Evolutionary conservation across 2,329 filamentous ascomycete species (phyloP), one percentile per base, ranked within the genome.

Genomic region (Penicillium sp.): DNA sequence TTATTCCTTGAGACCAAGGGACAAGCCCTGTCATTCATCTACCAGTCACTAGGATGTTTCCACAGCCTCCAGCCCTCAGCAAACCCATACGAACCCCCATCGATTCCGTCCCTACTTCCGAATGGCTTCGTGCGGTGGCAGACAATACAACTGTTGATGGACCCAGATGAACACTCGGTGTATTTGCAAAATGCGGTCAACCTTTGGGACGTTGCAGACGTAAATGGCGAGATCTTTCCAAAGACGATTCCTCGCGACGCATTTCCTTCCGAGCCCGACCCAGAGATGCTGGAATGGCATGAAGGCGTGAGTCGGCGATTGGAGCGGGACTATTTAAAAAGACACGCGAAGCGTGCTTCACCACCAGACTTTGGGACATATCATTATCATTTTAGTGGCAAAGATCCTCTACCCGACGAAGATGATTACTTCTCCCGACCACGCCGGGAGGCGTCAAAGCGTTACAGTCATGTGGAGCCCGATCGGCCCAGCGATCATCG

Each of bases 81-180:
- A 48, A 83, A 86, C 39, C 83, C 90, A 61, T 97, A 90, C 72
- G 83, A 83, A 4, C 80, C 87, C 0, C 94, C 93, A 0, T 86
- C 84, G 0, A 83, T 97, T 42, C 94, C 94, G 0, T 90, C 92
- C 15, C 78, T 99, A 55, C 96, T 93, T 36, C 81, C 83, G 0
- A 85, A 86, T 68, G 94, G 94, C 41, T 99, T 96, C 73, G 90
- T 93, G 43, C 87, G 91, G 72, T 99, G 93, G 93, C 89, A 96
- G 78, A 91, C 90, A 0, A 89, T 97, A 55, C 91, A 97, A 77
- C 83, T 96, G 23, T 79, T 97, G 36, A 83, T 97, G 1, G 90
- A 88, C 1, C 94, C 94, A 0, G 89, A 94, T 65, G 90, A 96
- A 67, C 93, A 97, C 77, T 89, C 92, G 0, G 86, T 86, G 0